phyloP scores from a whole-genome alignment of 1,284 basidiomycete genomes.

The Marasmius tenuissimus region DNA sequence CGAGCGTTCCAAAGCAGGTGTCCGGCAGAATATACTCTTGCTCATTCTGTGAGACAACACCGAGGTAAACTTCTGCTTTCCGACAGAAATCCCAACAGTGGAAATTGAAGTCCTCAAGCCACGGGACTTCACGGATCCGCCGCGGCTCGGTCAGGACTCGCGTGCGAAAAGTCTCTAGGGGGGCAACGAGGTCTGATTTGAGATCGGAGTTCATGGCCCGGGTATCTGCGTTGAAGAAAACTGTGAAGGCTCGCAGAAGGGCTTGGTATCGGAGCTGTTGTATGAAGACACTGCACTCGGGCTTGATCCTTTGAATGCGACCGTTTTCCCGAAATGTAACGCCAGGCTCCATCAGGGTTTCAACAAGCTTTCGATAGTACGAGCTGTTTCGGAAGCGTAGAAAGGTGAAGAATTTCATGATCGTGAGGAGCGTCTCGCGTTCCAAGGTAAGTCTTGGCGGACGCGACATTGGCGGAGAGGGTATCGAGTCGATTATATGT shows the following conservation, averaged over 20 bases:
- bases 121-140: constrained; percentile 6
- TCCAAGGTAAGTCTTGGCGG: constrained; percentile 25
- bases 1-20: constrained; percentile 41
- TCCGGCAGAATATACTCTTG: constrained; percentile 46
- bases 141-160: not conserved
- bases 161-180: not conserved
- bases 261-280: not conserved
- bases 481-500: constrained; percentile 28
- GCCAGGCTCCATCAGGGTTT: constrained; percentile 11
- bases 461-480: constrained; percentile 8
- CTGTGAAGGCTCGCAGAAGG: not conserved
- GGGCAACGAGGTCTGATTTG: not conserved
- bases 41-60: constrained; percentile 39
- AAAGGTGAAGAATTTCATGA: constrained; percentile 47
- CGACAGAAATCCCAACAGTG: constrained; percentile 39
- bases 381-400: constrained; percentile 54
- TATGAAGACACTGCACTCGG: not conserved
- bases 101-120: constrained; percentile 23
- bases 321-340: not conserved
- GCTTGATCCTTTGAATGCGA: not conserved
- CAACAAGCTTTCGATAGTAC: constrained; percentile 36
- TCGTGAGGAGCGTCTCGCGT: constrained; percentile 16
- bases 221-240: not conserved
- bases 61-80: constrained; percentile 40
- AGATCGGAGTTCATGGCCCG: not conserved